Conservation (phyloP, 2,329 filamentous ascomycete species). For the Rhytidhysteron rufulum region DNA sequence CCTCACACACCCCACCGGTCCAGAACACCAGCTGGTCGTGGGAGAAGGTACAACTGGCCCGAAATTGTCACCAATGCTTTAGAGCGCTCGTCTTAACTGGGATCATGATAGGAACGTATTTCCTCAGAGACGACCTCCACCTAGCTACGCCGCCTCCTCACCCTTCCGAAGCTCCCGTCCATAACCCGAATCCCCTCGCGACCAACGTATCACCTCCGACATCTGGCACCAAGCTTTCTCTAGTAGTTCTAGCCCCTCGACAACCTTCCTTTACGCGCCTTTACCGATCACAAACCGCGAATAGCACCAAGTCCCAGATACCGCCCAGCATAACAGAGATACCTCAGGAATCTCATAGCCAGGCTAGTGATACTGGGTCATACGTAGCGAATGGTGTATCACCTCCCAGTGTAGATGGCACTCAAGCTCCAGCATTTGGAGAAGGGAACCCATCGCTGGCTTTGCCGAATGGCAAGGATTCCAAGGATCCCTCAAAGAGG, state of each 20-base stretch:
- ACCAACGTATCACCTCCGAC: constrained; percentile 82
- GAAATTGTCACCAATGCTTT: constrained; percentile 1
- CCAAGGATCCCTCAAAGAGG: constrained; percentile 63
- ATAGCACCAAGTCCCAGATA: constrained; percentile 39
- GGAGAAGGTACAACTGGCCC: constrained; percentile 68
- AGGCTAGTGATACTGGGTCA: constrained; percentile 44
- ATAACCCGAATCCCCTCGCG: constrained; percentile 86
- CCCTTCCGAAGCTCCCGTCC: constrained; percentile 82
- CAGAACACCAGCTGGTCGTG: constrained; percentile 85
- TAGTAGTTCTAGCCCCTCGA: constrained; percentile 64
- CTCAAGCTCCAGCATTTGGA: constrained; percentile 67
- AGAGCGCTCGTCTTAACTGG: constrained; percentile 17
- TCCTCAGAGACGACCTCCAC: constrained; percentile 83
- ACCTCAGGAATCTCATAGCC: constrained; percentile 41
- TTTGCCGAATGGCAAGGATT: constrained; percentile 60
- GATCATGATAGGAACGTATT: constrained; percentile 68
- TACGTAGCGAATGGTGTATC: constrained; percentile 34
- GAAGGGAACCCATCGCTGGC: constrained; percentile 76
- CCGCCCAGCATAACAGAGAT: constrained; percentile 46
- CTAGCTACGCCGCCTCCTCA: constrained; percentile 93
- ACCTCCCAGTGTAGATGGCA: constrained; percentile 25
- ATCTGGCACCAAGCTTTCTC: constrained; percentile 76
- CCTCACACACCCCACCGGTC: constrained; percentile 71
- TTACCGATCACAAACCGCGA: constrained; percentile 37
- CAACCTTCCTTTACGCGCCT: constrained; percentile 41